These are phyloP conservation scores for Phialemonium atrogriseum DNA, from an alignment of 2,329 filamentous ascomycete genomes.

Conservation along the genomic window DNA sequence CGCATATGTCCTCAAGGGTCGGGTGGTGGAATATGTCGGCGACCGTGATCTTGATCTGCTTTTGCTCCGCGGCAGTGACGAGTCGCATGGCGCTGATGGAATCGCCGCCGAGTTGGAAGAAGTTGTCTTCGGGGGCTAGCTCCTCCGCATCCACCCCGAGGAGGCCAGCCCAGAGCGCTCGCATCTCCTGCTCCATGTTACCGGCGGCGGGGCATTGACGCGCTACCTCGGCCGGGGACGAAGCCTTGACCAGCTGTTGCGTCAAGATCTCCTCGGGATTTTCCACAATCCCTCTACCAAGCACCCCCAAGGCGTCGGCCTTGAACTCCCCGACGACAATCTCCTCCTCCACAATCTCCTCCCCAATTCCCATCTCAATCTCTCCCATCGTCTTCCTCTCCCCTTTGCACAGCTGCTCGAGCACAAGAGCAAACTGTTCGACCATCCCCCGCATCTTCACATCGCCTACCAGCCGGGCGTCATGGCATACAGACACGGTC, in stretches of 20 bases:
- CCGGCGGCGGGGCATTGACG: slow-evolving; percentile 48
- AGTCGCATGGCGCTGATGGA: slow-evolving; percentile 41
- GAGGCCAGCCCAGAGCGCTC: slow-evolving; percentile 25
- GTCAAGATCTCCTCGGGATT: slow-evolving; percentile 5
- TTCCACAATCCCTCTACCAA: slow-evolving; percentile 5
- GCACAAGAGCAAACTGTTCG: slow-evolving; percentile 1
- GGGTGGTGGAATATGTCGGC: slow-evolving; percentile 32
- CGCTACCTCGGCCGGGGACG: slow-evolving; percentile 10
- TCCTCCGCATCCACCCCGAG: slow-evolving; percentile 21
- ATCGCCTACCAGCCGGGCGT: slow-evolving; percentile 3
- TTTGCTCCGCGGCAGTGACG: slow-evolving; percentile 30
- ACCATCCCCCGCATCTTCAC: slow-evolving; percentile 5
- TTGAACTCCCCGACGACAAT: not conserved
- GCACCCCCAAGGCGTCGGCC: slow-evolving; percentile 1
- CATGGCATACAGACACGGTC: slow-evolving; percentile 6
- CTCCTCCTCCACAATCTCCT: not conserved
- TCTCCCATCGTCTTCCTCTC: slow-evolving; percentile 1
- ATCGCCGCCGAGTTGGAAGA: slow-evolving; percentile 40
- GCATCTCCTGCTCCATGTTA: slow-evolving; percentile 14
- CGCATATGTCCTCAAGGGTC: slow-evolving; percentile 14
- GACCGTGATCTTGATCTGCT: slow-evolving; percentile 31
- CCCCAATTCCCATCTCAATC: no score
- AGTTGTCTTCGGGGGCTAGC: slow-evolving; percentile 34
- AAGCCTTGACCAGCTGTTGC: slow-evolving; percentile 5
- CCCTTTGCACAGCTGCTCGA: slow-evolving; percentile 4